These are phyloP conservation scores for Chalciporus pseudorubinellus DNA, from an alignment of 768 basidiomycete genomes.

Conservation along the genomic window DNA sequence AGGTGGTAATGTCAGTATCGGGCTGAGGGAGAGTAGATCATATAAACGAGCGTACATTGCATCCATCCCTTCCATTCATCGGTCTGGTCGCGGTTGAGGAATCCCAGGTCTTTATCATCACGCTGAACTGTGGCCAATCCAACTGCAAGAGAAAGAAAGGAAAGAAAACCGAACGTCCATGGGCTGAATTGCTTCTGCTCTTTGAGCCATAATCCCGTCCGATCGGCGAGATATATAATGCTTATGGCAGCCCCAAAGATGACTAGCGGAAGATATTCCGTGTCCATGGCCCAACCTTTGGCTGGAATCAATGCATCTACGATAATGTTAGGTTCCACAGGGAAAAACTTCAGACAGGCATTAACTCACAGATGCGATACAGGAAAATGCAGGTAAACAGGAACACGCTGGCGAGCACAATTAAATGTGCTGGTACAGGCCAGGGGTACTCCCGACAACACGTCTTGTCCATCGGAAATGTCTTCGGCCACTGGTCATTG, in stretches of 20 bases:
- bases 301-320: constrained; percentile 9
- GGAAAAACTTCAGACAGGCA: not conserved
- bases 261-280: constrained; percentile 40
- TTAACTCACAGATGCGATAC: constrained; percentile 35
- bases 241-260: constrained; percentile 64
- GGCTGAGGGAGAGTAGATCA: not conserved
- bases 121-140: constrained; percentile 68
- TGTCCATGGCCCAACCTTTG: constrained; percentile 17
- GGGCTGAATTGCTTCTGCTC: constrained; percentile 83
- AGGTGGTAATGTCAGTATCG: constrained; percentile 1
- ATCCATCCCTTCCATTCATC: constrained; percentile 99
- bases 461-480: constrained; percentile 68
- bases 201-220: constrained; percentile 85
- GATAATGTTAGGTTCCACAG: constrained; percentile 14
- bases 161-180: constrained; percentile 64
- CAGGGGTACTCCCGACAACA: constrained; percentile 79
- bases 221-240: constrained; percentile 77
- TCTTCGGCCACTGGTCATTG: constrained; percentile 65
- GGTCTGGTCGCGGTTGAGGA: constrained; percentile 89
- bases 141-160: constrained; percentile 46
- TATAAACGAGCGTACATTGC: constrained; percentile 87
- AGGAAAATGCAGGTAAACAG: constrained; percentile 50
- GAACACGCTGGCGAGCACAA: constrained; percentile 48
- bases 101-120: constrained; percentile 80
- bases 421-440: constrained; percentile 53